These are phyloP conservation scores for Scheffersomyces quercinus DNA, from an alignment of 1,139 yeast genomes.

Conservation along the genomic window DNA sequence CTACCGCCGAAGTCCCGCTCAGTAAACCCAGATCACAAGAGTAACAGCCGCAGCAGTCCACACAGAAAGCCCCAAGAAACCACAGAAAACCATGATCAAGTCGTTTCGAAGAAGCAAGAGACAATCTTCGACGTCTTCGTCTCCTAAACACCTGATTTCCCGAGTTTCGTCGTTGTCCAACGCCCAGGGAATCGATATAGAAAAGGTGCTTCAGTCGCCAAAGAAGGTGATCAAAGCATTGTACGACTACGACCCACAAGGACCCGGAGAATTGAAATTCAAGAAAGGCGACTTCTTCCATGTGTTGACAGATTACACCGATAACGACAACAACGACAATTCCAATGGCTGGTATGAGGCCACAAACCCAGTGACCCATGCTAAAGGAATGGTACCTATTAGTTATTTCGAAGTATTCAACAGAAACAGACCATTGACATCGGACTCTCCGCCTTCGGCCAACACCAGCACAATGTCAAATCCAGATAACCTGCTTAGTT, in stretches of 20 bases:
- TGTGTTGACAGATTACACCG: conserved; percentile 63
- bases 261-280: conserved; percentile 80
- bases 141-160: conserved; percentile 39
- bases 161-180: conserved; percentile 26
- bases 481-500: conserved; percentile 8
- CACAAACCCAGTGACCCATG: conserved; percentile 76
- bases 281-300: conserved; percentile 85
- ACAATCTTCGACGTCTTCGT: conserved; percentile 33
- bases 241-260: conserved; percentile 75
- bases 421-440: conserved; percentile 45
- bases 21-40: no score
- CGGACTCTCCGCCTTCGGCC: conserved; percentile 6
- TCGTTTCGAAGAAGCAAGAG: conserved; percentile 47
- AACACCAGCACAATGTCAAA: background rate
- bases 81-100: conserved; percentile 31
- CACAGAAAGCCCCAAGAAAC: no score
- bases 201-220: conserved; percentile 51
- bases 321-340: conserved; percentile 30
- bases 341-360: conserved; percentile 82
- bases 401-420: conserved; percentile 79
- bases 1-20: no score
- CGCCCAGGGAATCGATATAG: conserved; percentile 10
- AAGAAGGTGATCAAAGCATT: conserved; percentile 83
- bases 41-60: no score
- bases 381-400: conserved; percentile 85